A percentile compares a stretch with the other conserved stretches of the same genome.
Conservation (phyloP, 345 rosid genomes). For the Populus nigra region DNA sequence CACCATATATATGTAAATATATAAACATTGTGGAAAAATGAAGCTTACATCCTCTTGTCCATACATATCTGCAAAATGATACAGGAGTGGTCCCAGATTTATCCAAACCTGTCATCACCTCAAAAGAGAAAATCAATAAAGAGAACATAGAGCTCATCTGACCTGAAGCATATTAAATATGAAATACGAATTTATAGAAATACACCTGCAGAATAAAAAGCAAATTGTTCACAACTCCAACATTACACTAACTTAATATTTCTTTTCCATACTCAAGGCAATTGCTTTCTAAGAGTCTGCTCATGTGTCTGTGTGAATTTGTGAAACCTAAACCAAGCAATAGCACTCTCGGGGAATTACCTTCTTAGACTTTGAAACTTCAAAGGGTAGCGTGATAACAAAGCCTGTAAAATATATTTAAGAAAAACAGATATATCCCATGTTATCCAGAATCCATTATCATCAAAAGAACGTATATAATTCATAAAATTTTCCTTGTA, state of each 20-base stretch:
- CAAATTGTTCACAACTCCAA: constrained; percentile 8
- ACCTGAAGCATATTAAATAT: constrained; percentile 90
- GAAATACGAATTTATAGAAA: constrained; percentile 69
- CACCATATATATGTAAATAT: background rate
- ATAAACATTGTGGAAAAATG: background rate
- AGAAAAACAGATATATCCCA: background rate
- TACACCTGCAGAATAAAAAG: constrained; percentile 65
- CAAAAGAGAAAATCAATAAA: background rate
- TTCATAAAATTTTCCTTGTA: background rate
- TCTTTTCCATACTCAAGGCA: background rate
- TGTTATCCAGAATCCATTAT: background rate
- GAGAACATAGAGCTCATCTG: constrained; percentile 19
- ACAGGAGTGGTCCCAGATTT: constrained; percentile 85
- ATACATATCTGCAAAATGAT: constrained; percentile 86
- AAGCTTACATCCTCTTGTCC: constrained; percentile 79
- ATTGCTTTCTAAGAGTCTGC: background rate
- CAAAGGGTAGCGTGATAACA: constrained; percentile 58
- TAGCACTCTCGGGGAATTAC: constrained; percentile 29
- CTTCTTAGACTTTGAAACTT: constrained; percentile 65
- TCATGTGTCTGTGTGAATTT: background rate
- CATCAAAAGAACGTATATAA: background rate
- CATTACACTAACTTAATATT: background rate
- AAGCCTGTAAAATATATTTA: constrained; percentile 48
- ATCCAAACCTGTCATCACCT: constrained; percentile 74
- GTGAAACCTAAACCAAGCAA: background rate